Evolutionary conservation across 495 filamentous ascomycete genomes (phyloP), one percentile per base, ranked within the genome.

Genomic region (Collariella sp.): DNA sequence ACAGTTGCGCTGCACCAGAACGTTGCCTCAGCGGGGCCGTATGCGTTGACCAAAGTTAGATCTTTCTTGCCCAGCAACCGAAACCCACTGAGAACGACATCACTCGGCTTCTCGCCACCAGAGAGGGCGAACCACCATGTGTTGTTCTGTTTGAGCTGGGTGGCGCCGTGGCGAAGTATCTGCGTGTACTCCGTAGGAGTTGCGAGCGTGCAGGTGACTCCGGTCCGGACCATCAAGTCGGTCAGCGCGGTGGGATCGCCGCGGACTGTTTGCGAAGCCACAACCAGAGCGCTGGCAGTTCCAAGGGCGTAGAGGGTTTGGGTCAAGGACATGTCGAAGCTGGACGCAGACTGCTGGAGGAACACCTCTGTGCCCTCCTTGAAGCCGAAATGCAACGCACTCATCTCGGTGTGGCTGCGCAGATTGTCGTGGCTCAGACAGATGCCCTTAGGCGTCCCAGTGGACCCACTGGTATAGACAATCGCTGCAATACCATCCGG

Each of bases 1-100:
- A 23, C 41, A 2, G 20, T 26, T 19, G 19, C 20, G 29, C 24
- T 26, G 26, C 20, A 29, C 13, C 43, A 40, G 12, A 56, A 52
- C 10, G 52, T 56, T 0, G 53, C 46, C 31, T 73, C 70, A 0
- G 69, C 60, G 0, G 69, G 69, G 0, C 70, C 70, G 34, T 71
- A 73, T n/a, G 43, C 38, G 46, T 71, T 59, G 51, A 55, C 58
- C 1, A 73, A n/a, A 0, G 51, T 33, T 1, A 73, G 45, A 3
- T 35, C 19, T 1, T 16, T 26, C 35, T 12, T 3, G 35, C 3
- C 11, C 7, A 62, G 31, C 0, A 22, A 7, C 19, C 12, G 15
- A 33, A 71, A 65, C 11, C 55, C 24, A 2, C 36, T 16, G 5
- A 63, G 11, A 1, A 70, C 33, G 1, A 42, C 11, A 6, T 46